Conservation (phyloP, 2,329 filamentous ascomycete genomes). For the Scopulariopsis brevicaulis region DNA sequence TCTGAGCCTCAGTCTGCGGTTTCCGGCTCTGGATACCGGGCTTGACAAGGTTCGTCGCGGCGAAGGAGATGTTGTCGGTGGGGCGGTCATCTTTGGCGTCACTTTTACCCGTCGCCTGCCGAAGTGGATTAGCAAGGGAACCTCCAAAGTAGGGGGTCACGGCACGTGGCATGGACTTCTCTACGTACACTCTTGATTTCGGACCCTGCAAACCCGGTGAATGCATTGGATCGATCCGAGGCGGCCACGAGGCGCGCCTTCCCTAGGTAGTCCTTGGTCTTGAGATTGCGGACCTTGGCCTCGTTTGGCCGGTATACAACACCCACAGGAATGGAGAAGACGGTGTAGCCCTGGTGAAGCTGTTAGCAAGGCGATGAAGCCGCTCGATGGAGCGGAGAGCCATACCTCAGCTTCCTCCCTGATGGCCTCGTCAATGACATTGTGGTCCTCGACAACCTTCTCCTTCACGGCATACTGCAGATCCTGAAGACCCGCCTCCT, state of each 20-base stretch:
- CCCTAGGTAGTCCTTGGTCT: slow-evolving; percentile 94
- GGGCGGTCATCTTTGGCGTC: slow-evolving; percentile 68
- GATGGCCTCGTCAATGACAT: slow-evolving; percentile 97
- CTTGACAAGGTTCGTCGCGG: slow-evolving; percentile 86
- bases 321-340: slow-evolving; percentile 95
- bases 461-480: slow-evolving; percentile 84
- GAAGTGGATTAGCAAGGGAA: slow-evolving; percentile 10
- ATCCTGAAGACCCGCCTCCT: slow-evolving; percentile 83
- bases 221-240: slow-evolving; percentile 68
- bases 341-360: slow-evolving; percentile 70
- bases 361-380: background rate
- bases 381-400: background rate
- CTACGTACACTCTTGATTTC: slow-evolving; percentile 61
- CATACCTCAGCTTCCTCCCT: slow-evolving; percentile 79
- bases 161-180: background rate
- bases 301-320: slow-evolving; percentile 93
- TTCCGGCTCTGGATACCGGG: slow-evolving; percentile 68
- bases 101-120: slow-evolving; percentile 32
- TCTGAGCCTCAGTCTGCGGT: slow-evolving; percentile 76
- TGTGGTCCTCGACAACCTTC: slow-evolving; percentile 91
- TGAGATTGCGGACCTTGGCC: slow-evolving; percentile 95
- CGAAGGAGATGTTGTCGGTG: slow-evolving; percentile 76
- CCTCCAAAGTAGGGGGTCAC: background rate
- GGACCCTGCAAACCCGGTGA: slow-evolving; percentile 69
- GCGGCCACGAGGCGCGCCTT: slow-evolving; percentile 91